phyloP scores from a whole-genome alignment of 1,284 basidiomycete species.

The Tilletia indica region DNA sequence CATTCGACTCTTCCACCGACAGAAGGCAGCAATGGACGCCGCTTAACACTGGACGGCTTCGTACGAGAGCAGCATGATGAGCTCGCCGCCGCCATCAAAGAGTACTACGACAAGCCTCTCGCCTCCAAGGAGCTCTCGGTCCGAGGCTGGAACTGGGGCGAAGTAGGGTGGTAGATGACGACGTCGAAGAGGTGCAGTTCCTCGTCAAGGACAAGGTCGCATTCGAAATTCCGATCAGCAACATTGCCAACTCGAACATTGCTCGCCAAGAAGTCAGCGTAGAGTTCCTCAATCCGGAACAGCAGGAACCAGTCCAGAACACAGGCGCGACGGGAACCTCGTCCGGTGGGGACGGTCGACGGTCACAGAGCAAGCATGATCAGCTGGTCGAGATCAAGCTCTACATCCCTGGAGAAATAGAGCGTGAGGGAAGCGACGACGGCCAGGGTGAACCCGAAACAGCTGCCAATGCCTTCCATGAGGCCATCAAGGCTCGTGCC shows the following conservation, averaged over 20 bases:
- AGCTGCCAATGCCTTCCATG: constrained; percentile 94
- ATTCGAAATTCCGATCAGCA: constrained; percentile 83
- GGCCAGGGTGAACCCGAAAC: constrained; percentile 64
- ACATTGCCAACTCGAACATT: constrained; percentile 96
- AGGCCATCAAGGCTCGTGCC: constrained; percentile 91
- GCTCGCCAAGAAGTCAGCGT: constrained; percentile 95
- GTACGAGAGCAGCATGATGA: constrained; percentile 68
- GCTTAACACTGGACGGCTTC: constrained; percentile 90
- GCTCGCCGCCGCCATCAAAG: constrained; percentile 52
- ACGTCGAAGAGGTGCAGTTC: constrained; percentile 94
- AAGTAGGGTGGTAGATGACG: constrained; percentile 62
- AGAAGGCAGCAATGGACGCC: constrained; percentile 62
- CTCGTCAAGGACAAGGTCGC: constrained; percentile 83
- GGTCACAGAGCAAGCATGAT: constrained; percentile 30
- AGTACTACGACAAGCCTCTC: constrained; percentile 77
- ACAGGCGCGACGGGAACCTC: constrained; percentile 41
- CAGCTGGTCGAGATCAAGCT: constrained; percentile 96
- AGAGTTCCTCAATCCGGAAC: constrained; percentile 71
- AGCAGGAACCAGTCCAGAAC: constrained; percentile 53
- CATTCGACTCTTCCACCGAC: constrained; percentile 66
- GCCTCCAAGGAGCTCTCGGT: constrained; percentile 83
- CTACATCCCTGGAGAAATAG: constrained; percentile 79
- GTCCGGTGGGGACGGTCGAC: background rate
- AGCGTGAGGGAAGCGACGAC: constrained; percentile 60
- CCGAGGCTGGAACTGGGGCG: constrained; percentile 99